phyloP scores from a whole-genome alignment of 1,284 basidiomycete species.

The Polyporus tsugae region DNA sequence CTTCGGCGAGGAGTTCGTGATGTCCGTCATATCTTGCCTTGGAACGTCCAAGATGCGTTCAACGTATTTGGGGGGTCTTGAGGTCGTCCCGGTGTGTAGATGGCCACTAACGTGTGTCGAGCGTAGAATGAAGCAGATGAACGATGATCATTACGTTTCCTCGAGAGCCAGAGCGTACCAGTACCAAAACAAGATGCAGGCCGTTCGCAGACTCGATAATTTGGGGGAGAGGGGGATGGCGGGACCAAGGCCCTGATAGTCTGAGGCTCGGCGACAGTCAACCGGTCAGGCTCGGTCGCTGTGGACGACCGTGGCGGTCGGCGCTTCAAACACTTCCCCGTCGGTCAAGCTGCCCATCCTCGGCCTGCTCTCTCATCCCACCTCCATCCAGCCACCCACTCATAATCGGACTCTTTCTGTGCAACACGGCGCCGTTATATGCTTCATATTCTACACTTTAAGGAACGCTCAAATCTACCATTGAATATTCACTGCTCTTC shows the following conservation, averaged over 20 bases:
- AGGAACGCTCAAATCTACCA: neutral
- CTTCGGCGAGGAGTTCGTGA: slow-evolving; percentile 21
- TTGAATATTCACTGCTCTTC: slow-evolving; percentile 32
- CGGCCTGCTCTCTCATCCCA: neutral
- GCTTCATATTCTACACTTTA: neutral
- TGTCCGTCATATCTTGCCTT: slow-evolving; percentile 14
- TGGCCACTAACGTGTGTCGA: slow-evolving; percentile 4
- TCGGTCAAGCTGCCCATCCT: neutral
- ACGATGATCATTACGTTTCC: slow-evolving; percentile 8
- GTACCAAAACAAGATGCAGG: neutral
- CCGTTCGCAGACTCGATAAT: neutral
- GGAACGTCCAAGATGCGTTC: neutral
- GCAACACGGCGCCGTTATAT: neutral
- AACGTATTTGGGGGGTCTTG: neutral
- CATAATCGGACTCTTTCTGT: too few species aligned
- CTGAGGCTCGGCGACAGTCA: too few species aligned
- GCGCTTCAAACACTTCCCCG: neutral
- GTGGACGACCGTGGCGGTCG: slow-evolving; percentile 1
- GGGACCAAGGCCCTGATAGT: too few species aligned
- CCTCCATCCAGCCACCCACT: neutral
- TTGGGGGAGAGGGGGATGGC: neutral
- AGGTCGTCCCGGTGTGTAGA: neutral
- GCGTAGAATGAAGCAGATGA: neutral
- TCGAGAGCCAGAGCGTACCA: slow-evolving; percentile 8
- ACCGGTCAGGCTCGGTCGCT: slow-evolving; percentile 3